phyloP scores from a whole-genome alignment of 2,329 filamentous ascomycete genomes.

The Pseudogymnoascus sp. region DNA sequence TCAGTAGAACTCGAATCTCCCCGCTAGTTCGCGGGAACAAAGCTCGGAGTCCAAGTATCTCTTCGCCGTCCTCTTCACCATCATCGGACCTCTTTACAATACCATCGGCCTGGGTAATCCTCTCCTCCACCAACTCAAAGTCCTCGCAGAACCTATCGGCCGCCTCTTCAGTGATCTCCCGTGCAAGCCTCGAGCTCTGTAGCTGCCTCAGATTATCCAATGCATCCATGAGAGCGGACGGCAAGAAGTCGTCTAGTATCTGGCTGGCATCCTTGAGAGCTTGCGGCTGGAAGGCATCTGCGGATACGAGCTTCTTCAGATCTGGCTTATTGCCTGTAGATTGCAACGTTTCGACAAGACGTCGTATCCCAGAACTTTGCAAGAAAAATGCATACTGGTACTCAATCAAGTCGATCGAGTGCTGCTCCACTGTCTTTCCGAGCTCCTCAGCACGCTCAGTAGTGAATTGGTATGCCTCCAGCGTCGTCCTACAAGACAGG shows the following conservation, averaged over 20 bases:
- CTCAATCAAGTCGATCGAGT: conserved; percentile 50
- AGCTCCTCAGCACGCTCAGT: conserved; percentile 46
- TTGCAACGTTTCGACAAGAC: conserved; percentile 50
- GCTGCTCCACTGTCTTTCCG: conserved; percentile 44
- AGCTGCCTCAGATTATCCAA: conserved; percentile 70
- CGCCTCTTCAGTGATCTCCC: conserved; percentile 72
- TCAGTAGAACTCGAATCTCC: conserved; percentile 28
- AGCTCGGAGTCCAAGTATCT: conserved; percentile 20
- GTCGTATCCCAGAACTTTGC: conserved; percentile 62
- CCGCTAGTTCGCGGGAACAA: conserved; percentile 28
- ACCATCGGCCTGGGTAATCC: conserved; percentile 51
- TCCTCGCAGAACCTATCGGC: conserved; percentile 76
- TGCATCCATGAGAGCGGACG: conserved; percentile 87
- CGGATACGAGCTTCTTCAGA: conserved; percentile 43
- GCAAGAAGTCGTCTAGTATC: conserved; percentile 79
- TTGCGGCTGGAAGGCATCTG: conserved; percentile 51
- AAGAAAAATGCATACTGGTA: conserved; percentile 68
- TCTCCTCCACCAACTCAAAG: conserved; percentile 63
- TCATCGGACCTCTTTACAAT: conserved; percentile 22
- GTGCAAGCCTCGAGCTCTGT: conserved; percentile 61
- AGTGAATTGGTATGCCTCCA: conserved; percentile 58
- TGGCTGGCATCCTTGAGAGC: conserved; percentile 62
- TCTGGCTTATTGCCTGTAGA: conserved; percentile 20
- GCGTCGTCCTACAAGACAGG: conserved; percentile 45
- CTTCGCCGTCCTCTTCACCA: conserved; percentile 17